Base-by-base conservation (phyloP, 495 filamentous ascomycete genomes). In the Cetradonia linearis region DNA sequence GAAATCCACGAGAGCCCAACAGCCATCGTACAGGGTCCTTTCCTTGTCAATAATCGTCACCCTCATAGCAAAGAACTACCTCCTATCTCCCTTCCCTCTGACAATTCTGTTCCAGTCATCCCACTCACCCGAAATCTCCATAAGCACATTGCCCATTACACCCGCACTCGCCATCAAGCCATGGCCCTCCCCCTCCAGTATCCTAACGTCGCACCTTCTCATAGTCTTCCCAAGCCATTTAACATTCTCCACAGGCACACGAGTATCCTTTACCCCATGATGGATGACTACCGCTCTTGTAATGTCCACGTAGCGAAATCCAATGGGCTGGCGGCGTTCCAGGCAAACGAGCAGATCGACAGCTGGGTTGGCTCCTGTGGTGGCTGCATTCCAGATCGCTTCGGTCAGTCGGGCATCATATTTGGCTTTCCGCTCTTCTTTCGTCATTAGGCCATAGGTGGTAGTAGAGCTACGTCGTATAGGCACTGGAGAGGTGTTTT, bases 251-350 rank as follows among this genome's bases (percentile, higher is more conserved):
- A 95, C 85, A 0, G 93, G 93, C 13, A 99, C 93, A 18, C 93
- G 80, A 8, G 86, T 91, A 65, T 99, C 93, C 66, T 85, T 85
- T 68, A 83, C 89, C 14, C 93, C 93, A 66, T 99, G 93, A 65
- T 95, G 92, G 61, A 99, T 95, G 28, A 95, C 86, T 1, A 96
- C 88, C 0, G 86, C 81, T 10, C 90, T 81, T 1, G 84, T 93
- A 64, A 97, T 96, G 68, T 99, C 93, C 20, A 95, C 91, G 66
- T 99, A 99, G 33, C 91, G 83, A 72, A 99, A 99, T 0, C 93
- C 93, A 65, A 99, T 96, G 0, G 88, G 84, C 64, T 94, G 87
- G 11, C 87, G 82, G 23, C 94, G 84, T 71, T 99, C 93, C 16
- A 99, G 74, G 68, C 93, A 99, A 13, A 95, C 87, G 2, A 99